Percentiles rank a stretch among this genome's conserved stretches.
Evolutionary conservation across 306 rosid species (phyloP).

Genomic region (Citrullus amarus): DNA sequence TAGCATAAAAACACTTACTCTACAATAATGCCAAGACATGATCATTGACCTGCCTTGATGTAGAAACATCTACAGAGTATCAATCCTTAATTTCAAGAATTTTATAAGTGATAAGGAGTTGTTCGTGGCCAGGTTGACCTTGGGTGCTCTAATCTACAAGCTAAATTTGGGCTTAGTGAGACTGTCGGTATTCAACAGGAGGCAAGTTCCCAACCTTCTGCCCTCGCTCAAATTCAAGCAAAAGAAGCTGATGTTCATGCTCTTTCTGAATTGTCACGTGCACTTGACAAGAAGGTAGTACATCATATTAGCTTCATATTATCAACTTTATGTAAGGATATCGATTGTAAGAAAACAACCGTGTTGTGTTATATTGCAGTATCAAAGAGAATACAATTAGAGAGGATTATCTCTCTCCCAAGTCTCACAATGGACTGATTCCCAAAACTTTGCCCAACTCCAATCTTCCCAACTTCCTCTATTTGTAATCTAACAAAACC

Average conservation of each 20-base stretch:
- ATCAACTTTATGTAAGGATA: conserved; percentile 1
- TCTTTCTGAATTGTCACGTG: conserved; percentile 56
- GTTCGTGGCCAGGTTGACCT: conserved; percentile 25
- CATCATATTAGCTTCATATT: neutral
- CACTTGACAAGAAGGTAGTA: conserved; percentile 82
- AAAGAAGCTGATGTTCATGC: conserved; percentile 76
- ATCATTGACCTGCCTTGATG: neutral
- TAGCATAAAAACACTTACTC: neutral
- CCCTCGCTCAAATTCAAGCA: conserved; percentile 40
- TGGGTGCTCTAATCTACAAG: conserved; percentile 30
- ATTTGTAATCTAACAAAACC: neutral
- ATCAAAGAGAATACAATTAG: neutral
- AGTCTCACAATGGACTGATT: neutral
- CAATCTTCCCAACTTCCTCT: neutral
- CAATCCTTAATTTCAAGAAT: neutral
- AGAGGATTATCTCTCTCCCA: neutral
- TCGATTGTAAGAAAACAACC: neutral
- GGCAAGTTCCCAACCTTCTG: conserved; percentile 38
- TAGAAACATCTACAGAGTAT: conserved; percentile 1
- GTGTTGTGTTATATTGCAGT: neutral
- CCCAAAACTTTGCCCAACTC: neutral
- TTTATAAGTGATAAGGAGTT: conserved; percentile 3
- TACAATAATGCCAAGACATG: neutral
- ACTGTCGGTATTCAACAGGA: conserved; percentile 26
- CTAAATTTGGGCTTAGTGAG: conserved; percentile 34